phyloP scores from a whole-genome alignment of 306 rosid species.

The Senna tora region DNA sequence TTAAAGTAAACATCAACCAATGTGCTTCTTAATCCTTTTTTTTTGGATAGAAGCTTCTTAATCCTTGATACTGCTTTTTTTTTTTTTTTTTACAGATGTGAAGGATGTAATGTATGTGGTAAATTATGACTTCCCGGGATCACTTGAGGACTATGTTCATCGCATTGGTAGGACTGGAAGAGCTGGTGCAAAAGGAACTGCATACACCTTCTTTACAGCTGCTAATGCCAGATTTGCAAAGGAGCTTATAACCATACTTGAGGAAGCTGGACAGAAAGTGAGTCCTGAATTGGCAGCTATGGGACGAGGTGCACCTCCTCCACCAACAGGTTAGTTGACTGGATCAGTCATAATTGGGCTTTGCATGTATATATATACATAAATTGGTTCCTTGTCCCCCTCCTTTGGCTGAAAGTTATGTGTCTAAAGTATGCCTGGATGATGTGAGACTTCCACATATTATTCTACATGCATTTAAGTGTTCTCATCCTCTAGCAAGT shows the following conservation, averaged over 20 bases:
- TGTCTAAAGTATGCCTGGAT: background rate
- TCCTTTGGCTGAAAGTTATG: background rate
- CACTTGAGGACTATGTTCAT: slow-evolving; percentile 97
- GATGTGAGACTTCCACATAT: background rate
- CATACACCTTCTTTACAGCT: slow-evolving; percentile 94
- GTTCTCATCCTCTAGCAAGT: background rate
- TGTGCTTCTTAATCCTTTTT: slow-evolving; percentile 18
- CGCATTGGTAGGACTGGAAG: slow-evolving; percentile 99
- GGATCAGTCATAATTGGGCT: background rate
- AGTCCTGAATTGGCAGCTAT: slow-evolving; percentile 92
- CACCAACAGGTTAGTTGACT: slow-evolving; percentile 70
- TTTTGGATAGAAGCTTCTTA: no score
- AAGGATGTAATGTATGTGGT: slow-evolving; percentile 93
- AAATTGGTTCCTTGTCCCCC: background rate
- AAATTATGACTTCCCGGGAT: slow-evolving; percentile 96
- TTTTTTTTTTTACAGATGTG: slow-evolving; percentile 63
- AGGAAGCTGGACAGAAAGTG: slow-evolving; percentile 95
- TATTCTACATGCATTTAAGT: background rate
- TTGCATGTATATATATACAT: background rate
- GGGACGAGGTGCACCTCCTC: slow-evolving; percentile 98
- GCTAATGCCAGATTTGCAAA: slow-evolving; percentile 95
- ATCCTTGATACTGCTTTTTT: slow-evolving; percentile 31
- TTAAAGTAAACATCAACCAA: background rate
- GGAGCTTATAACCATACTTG: slow-evolving; percentile 84
- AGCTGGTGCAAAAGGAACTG: slow-evolving; percentile 99